These are phyloP conservation scores for Sclerotinia nivalis DNA, from an alignment of 2,329 filamentous ascomycete species.

Conservation along the genomic window DNA sequence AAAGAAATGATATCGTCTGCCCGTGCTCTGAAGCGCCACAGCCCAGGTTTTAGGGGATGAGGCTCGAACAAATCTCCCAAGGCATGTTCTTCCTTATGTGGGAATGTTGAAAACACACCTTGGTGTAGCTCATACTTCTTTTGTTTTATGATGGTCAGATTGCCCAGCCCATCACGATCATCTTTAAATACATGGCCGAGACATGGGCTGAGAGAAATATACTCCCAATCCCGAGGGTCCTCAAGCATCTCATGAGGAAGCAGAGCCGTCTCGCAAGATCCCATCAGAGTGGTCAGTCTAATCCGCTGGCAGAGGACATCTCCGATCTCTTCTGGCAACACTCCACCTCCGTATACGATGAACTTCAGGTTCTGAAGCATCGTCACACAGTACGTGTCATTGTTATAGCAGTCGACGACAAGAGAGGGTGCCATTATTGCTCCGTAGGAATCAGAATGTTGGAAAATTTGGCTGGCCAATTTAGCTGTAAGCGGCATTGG, in stretches of 20 bases:
- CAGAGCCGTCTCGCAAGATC: slow-evolving; percentile 15
- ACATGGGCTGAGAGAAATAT: slow-evolving; percentile 7
- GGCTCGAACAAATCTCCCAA: slow-evolving; percentile 19
- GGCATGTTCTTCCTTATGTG: not conserved
- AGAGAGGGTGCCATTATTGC: slow-evolving; percentile 2
- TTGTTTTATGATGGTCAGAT: not conserved
- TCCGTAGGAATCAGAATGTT: slow-evolving; percentile 4
- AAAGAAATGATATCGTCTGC: slow-evolving; percentile 24
- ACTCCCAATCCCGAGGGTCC: slow-evolving; percentile 18
- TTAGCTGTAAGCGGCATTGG: slow-evolving; percentile 14
- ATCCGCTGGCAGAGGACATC: slow-evolving; percentile 10
- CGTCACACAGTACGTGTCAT: not conserved
- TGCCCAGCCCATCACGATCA: not conserved
- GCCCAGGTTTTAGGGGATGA: slow-evolving; percentile 18
- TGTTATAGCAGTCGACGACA: slow-evolving; percentile 19
- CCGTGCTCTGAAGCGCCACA: slow-evolving; percentile 23
- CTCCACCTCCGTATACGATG: slow-evolving; percentile 12
- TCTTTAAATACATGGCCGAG: slow-evolving; percentile 7
- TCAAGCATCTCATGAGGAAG: slow-evolving; percentile 10
- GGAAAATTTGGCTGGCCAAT: not conserved
- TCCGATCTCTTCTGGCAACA: slow-evolving; percentile 3
- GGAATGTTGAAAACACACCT: slow-evolving; percentile 4
- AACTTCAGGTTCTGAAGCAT: slow-evolving; percentile 15
- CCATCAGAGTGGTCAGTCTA: slow-evolving; percentile 19
- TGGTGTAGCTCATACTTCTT: slow-evolving; percentile 12